Conservation (phyloP, 2,329 filamentous ascomycete genomes). For the Cordyceps tenuipes region DNA sequence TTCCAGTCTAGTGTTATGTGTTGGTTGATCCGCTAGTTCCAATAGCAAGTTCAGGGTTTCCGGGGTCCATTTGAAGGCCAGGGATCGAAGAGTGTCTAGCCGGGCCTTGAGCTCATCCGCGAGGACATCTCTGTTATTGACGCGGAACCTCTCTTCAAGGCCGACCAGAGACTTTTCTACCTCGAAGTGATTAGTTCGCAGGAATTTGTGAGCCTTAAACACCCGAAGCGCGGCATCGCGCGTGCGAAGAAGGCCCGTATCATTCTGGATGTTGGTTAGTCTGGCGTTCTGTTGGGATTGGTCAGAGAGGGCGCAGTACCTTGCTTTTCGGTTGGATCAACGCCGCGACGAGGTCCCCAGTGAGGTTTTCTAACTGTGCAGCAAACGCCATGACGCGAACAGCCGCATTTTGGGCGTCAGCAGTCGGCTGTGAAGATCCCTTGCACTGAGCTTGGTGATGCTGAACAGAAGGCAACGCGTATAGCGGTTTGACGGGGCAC, state of each 20-base stretch:
- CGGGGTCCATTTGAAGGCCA: conserved; percentile 58
- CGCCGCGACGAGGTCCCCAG: conserved; percentile 61
- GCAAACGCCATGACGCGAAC: conserved; percentile 56
- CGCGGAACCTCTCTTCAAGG: conserved; percentile 76
- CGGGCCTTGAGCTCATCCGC: conserved; percentile 60
- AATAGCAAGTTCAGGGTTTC: conserved; percentile 74
- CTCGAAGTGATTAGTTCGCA: conserved; percentile 69
- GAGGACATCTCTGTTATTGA: conserved; percentile 70
- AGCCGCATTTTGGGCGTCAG: neutral
- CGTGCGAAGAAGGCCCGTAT: conserved; percentile 32
- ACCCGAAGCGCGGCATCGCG: conserved; percentile 43
- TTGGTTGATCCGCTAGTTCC: conserved; percentile 72
- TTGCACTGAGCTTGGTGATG: neutral
- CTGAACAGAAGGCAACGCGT: neutral
- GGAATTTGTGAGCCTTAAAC: conserved; percentile 47
- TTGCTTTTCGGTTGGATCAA: conserved; percentile 46
- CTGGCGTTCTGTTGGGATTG: neutral
- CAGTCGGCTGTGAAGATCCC: neutral
- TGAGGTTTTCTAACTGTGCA: conserved; percentile 54
- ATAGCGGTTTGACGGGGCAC: conserved; percentile 2
- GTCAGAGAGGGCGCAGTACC: conserved; percentile 1
- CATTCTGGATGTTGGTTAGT: conserved; percentile 17
- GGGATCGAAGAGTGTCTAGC: conserved; percentile 47
- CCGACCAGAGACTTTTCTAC: conserved; percentile 57
- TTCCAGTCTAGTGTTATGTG: conserved; percentile 57